These are phyloP conservation scores for Heritiera fomes DNA, from an alignment of 345 rosid genomes.

Conservation along the genomic window DNA sequence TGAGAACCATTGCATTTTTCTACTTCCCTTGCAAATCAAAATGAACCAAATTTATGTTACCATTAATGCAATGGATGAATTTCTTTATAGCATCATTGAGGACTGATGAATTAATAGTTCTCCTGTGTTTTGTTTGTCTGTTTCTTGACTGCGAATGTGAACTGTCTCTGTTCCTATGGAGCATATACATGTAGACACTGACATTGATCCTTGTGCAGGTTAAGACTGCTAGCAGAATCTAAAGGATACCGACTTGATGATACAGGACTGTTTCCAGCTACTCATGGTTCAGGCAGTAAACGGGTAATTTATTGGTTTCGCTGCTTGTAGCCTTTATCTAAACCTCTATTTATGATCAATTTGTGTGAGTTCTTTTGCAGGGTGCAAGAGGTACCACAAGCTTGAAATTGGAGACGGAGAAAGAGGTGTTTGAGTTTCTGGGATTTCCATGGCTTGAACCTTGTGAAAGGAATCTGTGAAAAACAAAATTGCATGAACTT, in stretches of 20 bases:
- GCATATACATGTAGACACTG: neutral
- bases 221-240: constrained; percentile 87
- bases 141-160: neutral
- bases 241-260: constrained; percentile 90
- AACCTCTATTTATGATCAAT: neutral
- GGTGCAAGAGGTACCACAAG: constrained; percentile 65
- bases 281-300: constrained; percentile 70
- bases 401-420: constrained; percentile 60
- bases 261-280: constrained; percentile 88
- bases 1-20: neutral
- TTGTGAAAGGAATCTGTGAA: constrained; percentile 72
- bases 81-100: neutral
- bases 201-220: constrained; percentile 46
- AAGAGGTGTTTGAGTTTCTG: constrained; percentile 81
- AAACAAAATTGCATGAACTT: neutral
- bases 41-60: neutral
- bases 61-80: neutral
- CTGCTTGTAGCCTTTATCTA: neutral
- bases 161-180: neutral
- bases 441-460: constrained; percentile 88
- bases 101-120: neutral
- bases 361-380: constrained; percentile 38
- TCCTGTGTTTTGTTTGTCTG: neutral
- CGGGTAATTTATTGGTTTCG: constrained; percentile 44
- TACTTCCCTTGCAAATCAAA: neutral